phyloP scores from a whole-genome alignment of 2,329 filamentous ascomycete species.

The Pseudocercospora vitis region DNA sequence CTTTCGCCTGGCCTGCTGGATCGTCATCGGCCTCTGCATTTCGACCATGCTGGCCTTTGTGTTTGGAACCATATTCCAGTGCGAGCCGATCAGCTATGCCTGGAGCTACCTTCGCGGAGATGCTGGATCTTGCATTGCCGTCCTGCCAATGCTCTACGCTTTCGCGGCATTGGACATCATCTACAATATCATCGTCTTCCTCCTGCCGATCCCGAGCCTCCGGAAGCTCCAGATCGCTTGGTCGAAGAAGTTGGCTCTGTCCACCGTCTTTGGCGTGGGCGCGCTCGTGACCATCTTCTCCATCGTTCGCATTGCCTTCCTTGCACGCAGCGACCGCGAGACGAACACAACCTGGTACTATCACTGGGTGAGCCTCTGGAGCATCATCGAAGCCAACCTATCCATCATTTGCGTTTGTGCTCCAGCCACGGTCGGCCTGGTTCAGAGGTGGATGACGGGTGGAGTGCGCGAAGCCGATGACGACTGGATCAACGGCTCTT shows the following conservation, averaged over 20 bases:
- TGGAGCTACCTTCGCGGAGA: slow-evolving; percentile 20
- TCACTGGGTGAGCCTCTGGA: slow-evolving; percentile 25
- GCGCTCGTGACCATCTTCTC: slow-evolving; percentile 23
- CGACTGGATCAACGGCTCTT: slow-evolving; percentile 15
- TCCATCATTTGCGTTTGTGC: slow-evolving; percentile 28
- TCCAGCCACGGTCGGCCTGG: slow-evolving; percentile 21
- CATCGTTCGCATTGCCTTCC: slow-evolving; percentile 21
- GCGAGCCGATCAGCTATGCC: slow-evolving; percentile 21
- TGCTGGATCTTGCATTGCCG: slow-evolving; percentile 18
- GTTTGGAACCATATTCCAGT: slow-evolving; percentile 26
- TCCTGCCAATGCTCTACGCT: slow-evolving; percentile 19
- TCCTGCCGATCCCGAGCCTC: slow-evolving; percentile 25
- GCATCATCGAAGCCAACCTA: slow-evolving; percentile 24
- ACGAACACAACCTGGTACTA: slow-evolving; percentile 27
- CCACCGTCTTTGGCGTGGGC: slow-evolving; percentile 20
- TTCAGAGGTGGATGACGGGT: slow-evolving; percentile 16
- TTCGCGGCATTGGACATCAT: slow-evolving; percentile 23
- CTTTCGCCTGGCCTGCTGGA: slow-evolving; percentile 23
- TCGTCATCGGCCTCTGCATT: slow-evolving; percentile 17
- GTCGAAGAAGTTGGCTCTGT: slow-evolving; percentile 24
- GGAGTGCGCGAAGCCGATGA: slow-evolving; percentile 2
- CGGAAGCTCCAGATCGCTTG: slow-evolving; percentile 22
- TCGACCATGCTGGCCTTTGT: slow-evolving; percentile 24
- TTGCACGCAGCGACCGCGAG: slow-evolving; percentile 10
- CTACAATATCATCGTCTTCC: slow-evolving; percentile 25